Percentiles rank a stretch among this genome's conserved stretches.
phyloP scores from a whole-genome alignment of 1,139 yeast genomes.

The Eremothecium gossypii region DNA sequence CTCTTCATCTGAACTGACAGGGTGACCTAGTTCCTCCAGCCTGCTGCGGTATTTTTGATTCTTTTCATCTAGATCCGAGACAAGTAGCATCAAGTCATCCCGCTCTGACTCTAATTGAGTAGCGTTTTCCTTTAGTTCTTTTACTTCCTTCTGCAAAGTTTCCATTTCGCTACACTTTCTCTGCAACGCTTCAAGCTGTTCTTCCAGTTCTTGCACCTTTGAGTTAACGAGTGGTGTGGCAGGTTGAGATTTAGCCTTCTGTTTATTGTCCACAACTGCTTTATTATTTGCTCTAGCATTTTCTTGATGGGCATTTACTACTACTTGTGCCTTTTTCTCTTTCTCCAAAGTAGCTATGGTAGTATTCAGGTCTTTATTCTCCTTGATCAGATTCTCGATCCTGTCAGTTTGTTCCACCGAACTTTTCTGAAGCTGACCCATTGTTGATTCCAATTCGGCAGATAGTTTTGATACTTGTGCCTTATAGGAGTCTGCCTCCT shows the following conservation, averaged over 20 bases:
- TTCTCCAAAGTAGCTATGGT: too few relatives aligned
- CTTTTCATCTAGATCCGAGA: conserved; percentile 67
- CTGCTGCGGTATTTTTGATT: conserved; percentile 49
- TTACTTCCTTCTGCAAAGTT: not conserved
- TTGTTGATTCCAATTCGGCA: not conserved
- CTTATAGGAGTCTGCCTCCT: not conserved
- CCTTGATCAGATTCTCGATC: too few relatives aligned
- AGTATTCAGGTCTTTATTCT: too few relatives aligned
- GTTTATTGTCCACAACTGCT: not conserved
- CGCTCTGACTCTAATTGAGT: conserved; percentile 35
- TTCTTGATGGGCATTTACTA: too few relatives aligned
- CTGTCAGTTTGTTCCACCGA: too few relatives aligned
- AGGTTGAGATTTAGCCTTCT: conserved; percentile 7
- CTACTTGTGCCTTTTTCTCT: too few relatives aligned
- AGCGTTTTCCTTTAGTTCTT: not conserved
- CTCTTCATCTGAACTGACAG: conserved; percentile 44
- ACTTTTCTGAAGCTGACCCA: too few relatives aligned
- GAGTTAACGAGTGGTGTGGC: not conserved
- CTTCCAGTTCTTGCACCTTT: conserved; percentile 2
- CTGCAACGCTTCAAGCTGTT: not conserved
- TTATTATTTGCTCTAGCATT: too few relatives aligned
- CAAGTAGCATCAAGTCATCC: conserved; percentile 67
- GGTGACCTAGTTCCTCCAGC: conserved; percentile 42
- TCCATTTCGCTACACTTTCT: not conserved
- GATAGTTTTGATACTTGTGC: conserved; percentile 6